These are phyloP conservation scores for Talaromyces proteolyticus DNA, from an alignment of 495 filamentous ascomycete species.

Conservation along the genomic window DNA sequence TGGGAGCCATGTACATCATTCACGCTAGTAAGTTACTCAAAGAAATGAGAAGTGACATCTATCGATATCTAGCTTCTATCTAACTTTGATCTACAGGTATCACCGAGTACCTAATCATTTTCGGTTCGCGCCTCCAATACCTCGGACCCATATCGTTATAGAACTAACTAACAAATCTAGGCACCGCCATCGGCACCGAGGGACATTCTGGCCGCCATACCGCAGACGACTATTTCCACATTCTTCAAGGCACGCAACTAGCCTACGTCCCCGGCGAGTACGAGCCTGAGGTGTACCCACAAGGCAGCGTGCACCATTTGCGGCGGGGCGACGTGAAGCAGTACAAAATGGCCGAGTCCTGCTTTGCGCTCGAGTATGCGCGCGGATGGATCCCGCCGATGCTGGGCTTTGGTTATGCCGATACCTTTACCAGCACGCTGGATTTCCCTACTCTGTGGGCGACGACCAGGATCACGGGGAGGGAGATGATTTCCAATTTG, in stretches of 20 bases:
- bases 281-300: slow-evolving; percentile 67
- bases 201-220: slow-evolving; percentile 83
- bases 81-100: slow-evolving; percentile 29
- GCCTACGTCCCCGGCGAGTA: slow-evolving; percentile 66
- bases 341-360: slow-evolving; percentile 74
- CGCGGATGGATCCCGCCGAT: slow-evolving; percentile 88
- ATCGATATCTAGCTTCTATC: background rate
- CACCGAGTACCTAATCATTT: slow-evolving; percentile 79
- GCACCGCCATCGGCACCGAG: slow-evolving; percentile 81
- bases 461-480: slow-evolving; percentile 61
- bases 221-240: slow-evolving; percentile 90
- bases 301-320: slow-evolving; percentile 73
- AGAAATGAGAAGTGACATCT: background rate
- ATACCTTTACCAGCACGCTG: slow-evolving; percentile 67
- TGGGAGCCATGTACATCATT: slow-evolving; percentile 87
- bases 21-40: slow-evolving; percentile 57
- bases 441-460: slow-evolving; percentile 76
- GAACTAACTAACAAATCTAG: slow-evolving; percentile 19
- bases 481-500: slow-evolving; percentile 69
- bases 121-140: slow-evolving; percentile 37
- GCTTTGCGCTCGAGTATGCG: slow-evolving; percentile 85
- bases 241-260: slow-evolving; percentile 67
- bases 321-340: slow-evolving; percentile 72
- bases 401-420: slow-evolving; percentile 81
- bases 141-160: background rate